A percentile compares a stretch with the other conserved stretches of the same genome.
These are phyloP conservation scores for Pulveroboletus sp. DNA, from an alignment of 768 basidiomycete genomes.

Conservation along the genomic window DNA sequence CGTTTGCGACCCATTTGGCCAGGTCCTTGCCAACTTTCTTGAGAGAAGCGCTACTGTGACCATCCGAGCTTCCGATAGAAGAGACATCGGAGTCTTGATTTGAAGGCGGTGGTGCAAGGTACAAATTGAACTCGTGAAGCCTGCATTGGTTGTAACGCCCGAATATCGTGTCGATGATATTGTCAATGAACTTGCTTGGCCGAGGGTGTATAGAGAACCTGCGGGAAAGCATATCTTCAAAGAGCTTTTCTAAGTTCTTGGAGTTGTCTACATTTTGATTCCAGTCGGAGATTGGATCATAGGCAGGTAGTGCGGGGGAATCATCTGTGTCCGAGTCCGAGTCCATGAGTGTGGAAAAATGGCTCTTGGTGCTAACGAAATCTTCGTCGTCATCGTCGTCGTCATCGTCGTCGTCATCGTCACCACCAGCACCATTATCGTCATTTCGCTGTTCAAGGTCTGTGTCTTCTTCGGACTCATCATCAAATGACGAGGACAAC, in stretches of 20 bases:
- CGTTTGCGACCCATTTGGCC: slow-evolving; percentile 35
- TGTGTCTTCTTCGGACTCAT: slow-evolving; percentile 19
- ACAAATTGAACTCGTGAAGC: slow-evolving; percentile 49
- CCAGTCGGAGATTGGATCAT: slow-evolving; percentile 38
- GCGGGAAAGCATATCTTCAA: slow-evolving; percentile 54
- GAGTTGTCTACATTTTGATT: slow-evolving; percentile 37
- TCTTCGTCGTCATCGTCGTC: slow-evolving; percentile 33
- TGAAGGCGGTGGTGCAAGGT: slow-evolving; percentile 52
- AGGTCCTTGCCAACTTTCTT: slow-evolving; percentile 33
- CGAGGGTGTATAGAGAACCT: slow-evolving; percentile 52
- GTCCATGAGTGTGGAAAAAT: slow-evolving; percentile 20
- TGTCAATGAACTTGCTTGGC: slow-evolving; percentile 49
- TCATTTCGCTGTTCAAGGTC: slow-evolving; percentile 9
- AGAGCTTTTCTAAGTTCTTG: slow-evolving; percentile 53
- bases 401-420: not conserved
- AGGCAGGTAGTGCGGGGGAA: slow-evolving; percentile 15
- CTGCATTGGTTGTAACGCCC: slow-evolving; percentile 45
- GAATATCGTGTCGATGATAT: slow-evolving; percentile 48
- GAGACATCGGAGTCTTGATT: slow-evolving; percentile 18
- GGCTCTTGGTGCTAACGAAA: slow-evolving; percentile 31
- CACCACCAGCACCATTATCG: not conserved
- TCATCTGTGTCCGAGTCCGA: slow-evolving; percentile 18
- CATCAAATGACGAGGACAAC: slow-evolving; percentile 17
- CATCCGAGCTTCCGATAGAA: slow-evolving; percentile 25
- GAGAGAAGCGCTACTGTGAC: slow-evolving; percentile 18